phyloP scores from a whole-genome alignment of 768 basidiomycete genomes.

The Grammothele lineata region DNA sequence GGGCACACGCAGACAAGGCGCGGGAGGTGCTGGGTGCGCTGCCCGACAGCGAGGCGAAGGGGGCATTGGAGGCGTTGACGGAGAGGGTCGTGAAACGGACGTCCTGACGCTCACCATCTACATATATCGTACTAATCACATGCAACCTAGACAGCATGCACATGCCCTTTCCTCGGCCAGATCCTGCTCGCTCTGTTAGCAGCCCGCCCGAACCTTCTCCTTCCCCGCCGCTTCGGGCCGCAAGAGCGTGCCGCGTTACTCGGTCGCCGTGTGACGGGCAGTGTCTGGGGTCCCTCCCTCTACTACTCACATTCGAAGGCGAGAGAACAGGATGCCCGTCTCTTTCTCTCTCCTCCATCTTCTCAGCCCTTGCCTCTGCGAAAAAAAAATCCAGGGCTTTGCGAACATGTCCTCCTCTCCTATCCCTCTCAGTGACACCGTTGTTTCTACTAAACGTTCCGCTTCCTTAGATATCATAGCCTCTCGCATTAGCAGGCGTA shows the following conservation, averaged over 20 bases:
- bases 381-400: too few relatives aligned
- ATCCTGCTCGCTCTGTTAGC: too few relatives aligned
- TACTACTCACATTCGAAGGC: too few relatives aligned
- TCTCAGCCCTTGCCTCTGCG: background rate
- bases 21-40: slow-evolving; percentile 61
- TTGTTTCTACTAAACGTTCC: slow-evolving; percentile 7
- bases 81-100: slow-evolving; percentile 61
- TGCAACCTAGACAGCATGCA: slow-evolving; percentile 5
- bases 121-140: slow-evolving; percentile 13
- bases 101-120: slow-evolving; percentile 33
- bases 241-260: too few relatives aligned
- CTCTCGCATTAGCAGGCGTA: slow-evolving; percentile 11
- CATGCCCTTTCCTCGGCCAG: too few relatives aligned
- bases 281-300: too few relatives aligned
- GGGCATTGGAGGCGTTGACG: slow-evolving; percentile 69
- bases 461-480: slow-evolving; percentile 5
- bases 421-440: slow-evolving; percentile 6
- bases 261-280: too few relatives aligned
- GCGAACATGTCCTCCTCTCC: slow-evolving; percentile 4
- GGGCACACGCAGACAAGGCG: slow-evolving; percentile 72
- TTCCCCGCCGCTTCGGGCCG: too few relatives aligned
- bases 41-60: slow-evolving; percentile 77
- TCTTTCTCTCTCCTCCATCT: background rate
- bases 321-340: background rate
- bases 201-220: too few relatives aligned